phyloP scores from a whole-genome alignment of 495 filamentous ascomycete species.

The Talaromyces stipitatus region DNA sequence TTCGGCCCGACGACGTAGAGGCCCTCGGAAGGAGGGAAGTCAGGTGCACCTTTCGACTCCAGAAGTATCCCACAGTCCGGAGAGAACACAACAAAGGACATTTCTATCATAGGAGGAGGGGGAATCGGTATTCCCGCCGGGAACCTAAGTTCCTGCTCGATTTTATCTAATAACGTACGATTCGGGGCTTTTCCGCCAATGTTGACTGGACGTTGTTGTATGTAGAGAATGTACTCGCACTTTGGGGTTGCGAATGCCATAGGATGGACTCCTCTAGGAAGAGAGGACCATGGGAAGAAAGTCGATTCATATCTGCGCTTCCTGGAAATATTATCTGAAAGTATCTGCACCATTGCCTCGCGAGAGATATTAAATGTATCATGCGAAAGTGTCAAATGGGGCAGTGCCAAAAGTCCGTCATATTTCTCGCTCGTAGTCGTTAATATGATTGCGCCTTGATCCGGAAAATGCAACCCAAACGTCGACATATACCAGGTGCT shows the following conservation, averaged over 20 bases:
- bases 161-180: constrained; percentile 45
- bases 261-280: constrained; percentile 47
- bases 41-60: constrained; percentile 77
- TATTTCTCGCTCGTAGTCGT: constrained; percentile 91
- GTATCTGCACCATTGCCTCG: constrained; percentile 58
- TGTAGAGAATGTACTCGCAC: constrained; percentile 83
- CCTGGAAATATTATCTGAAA: constrained; percentile 54
- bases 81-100: constrained; percentile 84
- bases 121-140: constrained; percentile 75
- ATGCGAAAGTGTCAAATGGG: constrained; percentile 65
- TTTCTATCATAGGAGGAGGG: constrained; percentile 57
- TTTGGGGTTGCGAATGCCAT: constrained; percentile 56
- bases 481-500: constrained; percentile 68
- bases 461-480: constrained; percentile 76
- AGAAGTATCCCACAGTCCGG: constrained; percentile 90
- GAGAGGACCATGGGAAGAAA: constrained; percentile 58
- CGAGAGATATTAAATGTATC: constrained; percentile 61
- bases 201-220: constrained; percentile 65
- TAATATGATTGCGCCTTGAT: constrained; percentile 65
- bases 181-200: constrained; percentile 27
- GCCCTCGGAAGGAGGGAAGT: constrained; percentile 54
- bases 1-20: constrained; percentile 72
- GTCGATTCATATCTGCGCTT: constrained; percentile 46
- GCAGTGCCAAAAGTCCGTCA: constrained; percentile 77
- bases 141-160: constrained; percentile 79